Percentiles rank a stretch among this genome's conserved stretches.
Conservation (phyloP, 2,329 filamentous ascomycete species). For the Podosphaera leucotricha region DNA sequence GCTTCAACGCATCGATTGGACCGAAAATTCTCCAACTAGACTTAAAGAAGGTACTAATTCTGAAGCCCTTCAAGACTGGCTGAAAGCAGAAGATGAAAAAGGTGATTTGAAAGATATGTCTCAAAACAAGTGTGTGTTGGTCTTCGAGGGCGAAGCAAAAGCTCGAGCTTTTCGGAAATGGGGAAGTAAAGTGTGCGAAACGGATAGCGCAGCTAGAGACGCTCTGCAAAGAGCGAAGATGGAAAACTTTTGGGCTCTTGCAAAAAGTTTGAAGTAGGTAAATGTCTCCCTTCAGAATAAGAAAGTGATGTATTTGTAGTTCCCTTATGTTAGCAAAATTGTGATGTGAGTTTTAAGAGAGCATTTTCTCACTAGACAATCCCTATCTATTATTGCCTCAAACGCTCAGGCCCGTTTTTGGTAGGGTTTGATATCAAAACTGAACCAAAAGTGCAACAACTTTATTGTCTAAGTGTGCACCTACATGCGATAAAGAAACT, state of each 20-base stretch:
- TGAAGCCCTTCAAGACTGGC: slow-evolving; percentile 45
- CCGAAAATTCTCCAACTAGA: slow-evolving; percentile 55
- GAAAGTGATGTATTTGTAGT: too few species aligned
- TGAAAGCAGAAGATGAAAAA: slow-evolving; percentile 54
- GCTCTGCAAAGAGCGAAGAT: slow-evolving; percentile 60
- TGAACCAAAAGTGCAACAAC: too few species aligned
- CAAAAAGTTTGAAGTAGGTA: slow-evolving; percentile 32
- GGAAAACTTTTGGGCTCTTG: slow-evolving; percentile 85
- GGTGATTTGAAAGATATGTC: slow-evolving; percentile 63
- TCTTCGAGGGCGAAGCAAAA: slow-evolving; percentile 85
- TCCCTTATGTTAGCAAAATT: too few species aligned
- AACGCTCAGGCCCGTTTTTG: too few species aligned
- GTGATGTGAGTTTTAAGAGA: too few species aligned
- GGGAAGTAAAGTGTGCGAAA: slow-evolving; percentile 78
- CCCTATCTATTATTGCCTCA: too few species aligned
- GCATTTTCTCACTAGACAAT: too few species aligned
- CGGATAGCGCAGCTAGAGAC: slow-evolving; percentile 70
- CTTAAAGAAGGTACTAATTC: slow-evolving; percentile 37
- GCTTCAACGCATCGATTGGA: slow-evolving; percentile 86
- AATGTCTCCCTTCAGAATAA: not conserved
- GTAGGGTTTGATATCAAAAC: too few species aligned
- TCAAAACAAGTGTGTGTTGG: slow-evolving; percentile 54
- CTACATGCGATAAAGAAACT: too few species aligned
- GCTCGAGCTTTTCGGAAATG: slow-evolving; percentile 63
- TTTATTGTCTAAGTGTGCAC: too few species aligned